Conservation (phyloP, 2,329 filamentous ascomycete species). For the Epichloe hybrida region DNA sequence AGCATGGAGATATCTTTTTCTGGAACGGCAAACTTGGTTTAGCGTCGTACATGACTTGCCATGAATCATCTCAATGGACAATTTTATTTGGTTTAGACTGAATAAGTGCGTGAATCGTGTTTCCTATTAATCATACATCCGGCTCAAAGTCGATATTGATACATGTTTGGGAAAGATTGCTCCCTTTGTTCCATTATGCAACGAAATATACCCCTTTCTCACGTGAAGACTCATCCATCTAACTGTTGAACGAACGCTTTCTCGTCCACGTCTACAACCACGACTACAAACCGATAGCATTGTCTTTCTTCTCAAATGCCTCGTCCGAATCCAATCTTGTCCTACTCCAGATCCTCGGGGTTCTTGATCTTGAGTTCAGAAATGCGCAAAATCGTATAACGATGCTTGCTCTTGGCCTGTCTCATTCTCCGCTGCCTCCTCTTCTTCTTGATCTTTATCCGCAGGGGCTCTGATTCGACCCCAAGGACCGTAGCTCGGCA, state of each 20-base stretch:
- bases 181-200: not conserved
- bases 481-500: constrained; percentile 78
- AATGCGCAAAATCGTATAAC: constrained; percentile 74
- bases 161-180: not conserved
- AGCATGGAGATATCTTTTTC: not conserved
- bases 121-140: constrained; percentile 6
- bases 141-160: constrained; percentile 1
- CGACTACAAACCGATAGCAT: not conserved
- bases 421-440: constrained; percentile 59
- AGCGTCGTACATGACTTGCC: constrained; percentile 7
- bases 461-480: constrained; percentile 66
- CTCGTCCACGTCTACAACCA: not conserved
- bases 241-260: not conserved
- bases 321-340: not conserved
- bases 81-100: not conserved
- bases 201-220: not conserved
- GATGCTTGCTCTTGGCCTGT: constrained; percentile 77
- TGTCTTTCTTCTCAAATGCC: not conserved
- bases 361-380: constrained; percentile 60
- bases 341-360: constrained; percentile 23
- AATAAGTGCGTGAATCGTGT: not conserved
- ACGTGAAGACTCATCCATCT: not conserved
- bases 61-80: not conserved
- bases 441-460: constrained; percentile 71
- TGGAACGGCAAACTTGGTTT: not conserved